Evolutionary conservation across 140 eudicot species (phyloP).

Genomic region (Flaveria floridana): DNA sequence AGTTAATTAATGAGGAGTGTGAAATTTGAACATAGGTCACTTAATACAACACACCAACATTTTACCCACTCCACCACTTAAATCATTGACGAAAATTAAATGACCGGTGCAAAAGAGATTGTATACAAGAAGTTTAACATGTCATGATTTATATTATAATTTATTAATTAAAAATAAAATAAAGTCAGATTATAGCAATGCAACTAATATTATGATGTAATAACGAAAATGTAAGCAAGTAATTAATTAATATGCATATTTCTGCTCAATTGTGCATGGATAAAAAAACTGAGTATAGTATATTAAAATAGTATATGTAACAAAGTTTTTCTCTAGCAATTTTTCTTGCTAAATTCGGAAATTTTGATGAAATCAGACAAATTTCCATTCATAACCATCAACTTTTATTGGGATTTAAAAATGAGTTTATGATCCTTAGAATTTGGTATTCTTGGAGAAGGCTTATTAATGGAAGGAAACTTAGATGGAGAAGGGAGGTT

Average conservation of each 20-base stretch:
- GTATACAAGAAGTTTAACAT: neutral
- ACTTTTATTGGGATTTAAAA: neutral
- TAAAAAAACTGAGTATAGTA: neutral
- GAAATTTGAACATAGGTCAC: too few species aligned
- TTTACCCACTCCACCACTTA: too few species aligned
- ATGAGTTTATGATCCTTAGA: slow-evolving; percentile 21
- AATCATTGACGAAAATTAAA: neutral
- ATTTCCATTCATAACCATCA: slow-evolving; percentile 3
- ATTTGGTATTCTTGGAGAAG: slow-evolving; percentile 23
- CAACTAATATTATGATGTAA: neutral
- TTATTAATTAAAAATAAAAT: neutral
- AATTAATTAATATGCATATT: neutral
- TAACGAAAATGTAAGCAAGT: neutral
- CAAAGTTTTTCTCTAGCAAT: neutral
- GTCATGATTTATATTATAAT: neutral
- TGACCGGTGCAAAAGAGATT: neutral
- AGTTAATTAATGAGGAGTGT: too few species aligned
- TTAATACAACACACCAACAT: too few species aligned
- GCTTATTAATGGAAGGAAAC: slow-evolving; percentile 14
- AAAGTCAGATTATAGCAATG: neutral
- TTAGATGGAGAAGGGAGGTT: neutral
- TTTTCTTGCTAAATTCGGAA: neutral
- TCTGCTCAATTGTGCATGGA: neutral
- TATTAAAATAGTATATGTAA: neutral
- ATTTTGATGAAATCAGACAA: neutral